Conservation (phyloP, 495 filamentous ascomycete species). For the Penicillium parvum region DNA sequence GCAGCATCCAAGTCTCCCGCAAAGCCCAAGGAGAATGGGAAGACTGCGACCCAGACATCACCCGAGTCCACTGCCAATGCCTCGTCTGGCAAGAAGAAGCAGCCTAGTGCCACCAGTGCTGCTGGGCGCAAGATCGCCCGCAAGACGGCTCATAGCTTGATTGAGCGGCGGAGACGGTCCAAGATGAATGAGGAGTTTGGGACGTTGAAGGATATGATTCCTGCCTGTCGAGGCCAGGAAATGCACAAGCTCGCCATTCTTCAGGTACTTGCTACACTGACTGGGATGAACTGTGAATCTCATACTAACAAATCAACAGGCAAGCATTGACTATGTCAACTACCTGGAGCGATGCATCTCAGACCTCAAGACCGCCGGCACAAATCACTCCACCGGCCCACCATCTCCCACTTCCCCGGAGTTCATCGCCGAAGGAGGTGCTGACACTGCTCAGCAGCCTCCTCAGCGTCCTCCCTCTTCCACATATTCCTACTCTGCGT, state of each 20-base stretch:
- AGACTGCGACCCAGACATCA: conserved; percentile 21
- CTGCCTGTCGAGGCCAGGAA: conserved; percentile 81
- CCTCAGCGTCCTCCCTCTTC: conserved; percentile 16
- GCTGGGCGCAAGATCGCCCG: conserved; percentile 88
- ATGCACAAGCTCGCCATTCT: conserved; percentile 99
- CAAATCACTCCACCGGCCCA: conserved; percentile 14
- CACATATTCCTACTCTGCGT: conserved; percentile 27
- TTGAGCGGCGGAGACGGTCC: conserved; percentile 82
- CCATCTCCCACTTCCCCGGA: conserved; percentile 39
- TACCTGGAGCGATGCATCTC: conserved; percentile 88
- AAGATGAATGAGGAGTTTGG: conserved; percentile 99
- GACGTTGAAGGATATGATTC: conserved; percentile 91
- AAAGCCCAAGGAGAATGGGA: conserved; percentile 27
- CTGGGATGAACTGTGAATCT: background rate
- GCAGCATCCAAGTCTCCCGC: conserved; percentile 22
- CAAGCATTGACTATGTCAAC: conserved; percentile 93
- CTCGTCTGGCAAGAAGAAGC: conserved; percentile 62
- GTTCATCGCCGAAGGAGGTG: conserved; percentile 23
- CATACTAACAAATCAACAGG: conserved; percentile 42
- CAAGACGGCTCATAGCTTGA: conserved; percentile 94
- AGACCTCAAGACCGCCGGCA: conserved; percentile 66
- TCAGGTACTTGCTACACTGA: conserved; percentile 56
- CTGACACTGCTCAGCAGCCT: conserved; percentile 9
- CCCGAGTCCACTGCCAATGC: conserved; percentile 15
- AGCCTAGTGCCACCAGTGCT: conserved; percentile 61